Percentiles rank a stretch among this genome's conserved stretches.
phyloP scores from a whole-genome alignment of 1,284 basidiomycete species.

The Tylopilus sp. region DNA sequence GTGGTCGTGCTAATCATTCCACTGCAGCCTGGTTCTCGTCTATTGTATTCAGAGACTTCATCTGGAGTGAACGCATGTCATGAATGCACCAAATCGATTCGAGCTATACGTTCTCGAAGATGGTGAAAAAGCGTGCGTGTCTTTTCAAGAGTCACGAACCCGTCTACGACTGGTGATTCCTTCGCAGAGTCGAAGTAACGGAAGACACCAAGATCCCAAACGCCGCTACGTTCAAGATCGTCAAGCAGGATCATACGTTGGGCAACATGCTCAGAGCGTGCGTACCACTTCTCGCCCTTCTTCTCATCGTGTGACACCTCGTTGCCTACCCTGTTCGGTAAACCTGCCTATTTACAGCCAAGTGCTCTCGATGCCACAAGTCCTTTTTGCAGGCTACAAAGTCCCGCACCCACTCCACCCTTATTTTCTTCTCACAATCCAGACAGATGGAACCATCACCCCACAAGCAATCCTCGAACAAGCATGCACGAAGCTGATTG shows the following conservation, averaged over 20 bases:
- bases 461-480: slow-evolving; percentile 88
- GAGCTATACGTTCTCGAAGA: slow-evolving; percentile 94
- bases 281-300: slow-evolving; percentile 46
- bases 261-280: slow-evolving; percentile 97
- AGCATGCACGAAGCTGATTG: slow-evolving; percentile 88
- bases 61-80: slow-evolving; percentile 43
- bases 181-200: slow-evolving; percentile 83
- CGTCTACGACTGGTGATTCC: slow-evolving; percentile 3
- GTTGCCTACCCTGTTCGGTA: slow-evolving; percentile 6
- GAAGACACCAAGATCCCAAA: slow-evolving; percentile 99
- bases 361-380: slow-evolving; percentile 85
- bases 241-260: slow-evolving; percentile 98
- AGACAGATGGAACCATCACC: slow-evolving; percentile 91
- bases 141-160: background rate
- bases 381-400: slow-evolving; percentile 98
- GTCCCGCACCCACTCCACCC: slow-evolving; percentile 97
- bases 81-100: slow-evolving; percentile 95
- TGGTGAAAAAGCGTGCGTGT: slow-evolving; percentile 90
- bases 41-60: background rate
- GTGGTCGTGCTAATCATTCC: slow-evolving; percentile 7
- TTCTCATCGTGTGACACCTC: background rate
- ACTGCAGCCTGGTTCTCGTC: background rate
- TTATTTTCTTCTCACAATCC: slow-evolving; percentile 93
- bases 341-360: slow-evolving; percentile 66
- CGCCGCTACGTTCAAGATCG: slow-evolving; percentile 92